phyloP scores from a whole-genome alignment of 2,329 filamentous ascomycete genomes.

The Aspergillus bombycis region DNA sequence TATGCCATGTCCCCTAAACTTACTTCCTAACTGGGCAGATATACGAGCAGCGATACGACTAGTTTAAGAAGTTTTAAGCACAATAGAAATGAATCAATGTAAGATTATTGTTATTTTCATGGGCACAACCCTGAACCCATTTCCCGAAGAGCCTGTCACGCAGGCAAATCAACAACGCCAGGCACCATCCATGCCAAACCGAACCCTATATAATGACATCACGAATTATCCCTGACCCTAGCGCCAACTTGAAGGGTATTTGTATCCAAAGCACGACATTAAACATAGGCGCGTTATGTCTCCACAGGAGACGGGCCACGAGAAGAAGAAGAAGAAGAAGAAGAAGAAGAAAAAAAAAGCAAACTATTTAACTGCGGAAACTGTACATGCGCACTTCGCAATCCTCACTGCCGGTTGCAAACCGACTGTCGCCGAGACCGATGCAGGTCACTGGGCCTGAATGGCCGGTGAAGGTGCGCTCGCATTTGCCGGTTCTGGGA shows the following conservation, averaged over 20 bases:
- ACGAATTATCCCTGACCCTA: neutral
- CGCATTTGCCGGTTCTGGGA: slow-evolving; percentile 84
- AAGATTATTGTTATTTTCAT: neutral
- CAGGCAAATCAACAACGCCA: neutral
- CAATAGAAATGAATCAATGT: neutral
- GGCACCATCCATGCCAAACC: neutral
- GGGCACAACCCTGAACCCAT: neutral
- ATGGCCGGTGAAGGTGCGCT: slow-evolving; percentile 89
- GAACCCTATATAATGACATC: neutral
- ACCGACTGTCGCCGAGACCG: slow-evolving; percentile 82
- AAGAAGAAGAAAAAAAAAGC: neutral
- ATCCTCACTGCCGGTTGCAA: slow-evolving; percentile 92
- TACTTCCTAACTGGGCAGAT: too few species aligned
- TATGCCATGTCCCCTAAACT: too few species aligned
- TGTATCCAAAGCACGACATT: slow-evolving; percentile 2
- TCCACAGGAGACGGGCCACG: slow-evolving; percentile 8
- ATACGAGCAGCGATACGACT: neutral
- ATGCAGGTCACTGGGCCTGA: slow-evolving; percentile 91
- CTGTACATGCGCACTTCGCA: slow-evolving; percentile 85
- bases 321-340: slow-evolving; percentile 3
- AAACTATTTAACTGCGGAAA: slow-evolving; percentile 53
- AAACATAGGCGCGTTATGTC: neutral
- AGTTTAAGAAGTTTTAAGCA: neutral
- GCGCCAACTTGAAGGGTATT: slow-evolving; percentile 9
- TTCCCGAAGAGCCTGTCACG: neutral